Evolutionary conservation across 1,139 yeast genomes (phyloP).

Genomic region (Nadsonia commutata): DNA sequence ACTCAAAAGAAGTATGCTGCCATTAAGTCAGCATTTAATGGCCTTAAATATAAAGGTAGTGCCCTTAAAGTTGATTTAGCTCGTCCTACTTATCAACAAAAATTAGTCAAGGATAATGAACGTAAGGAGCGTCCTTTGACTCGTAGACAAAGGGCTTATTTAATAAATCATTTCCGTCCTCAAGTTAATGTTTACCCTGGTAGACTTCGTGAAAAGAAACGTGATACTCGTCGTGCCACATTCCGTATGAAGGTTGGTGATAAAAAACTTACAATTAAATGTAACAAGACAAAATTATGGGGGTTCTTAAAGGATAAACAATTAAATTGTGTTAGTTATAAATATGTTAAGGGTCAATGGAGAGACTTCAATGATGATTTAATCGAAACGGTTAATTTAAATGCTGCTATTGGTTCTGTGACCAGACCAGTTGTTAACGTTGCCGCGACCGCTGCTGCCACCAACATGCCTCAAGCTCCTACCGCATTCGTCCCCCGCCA

Average conservation of each 20-base stretch:
- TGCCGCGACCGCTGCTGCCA: slow-evolving; percentile 19
- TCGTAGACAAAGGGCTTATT: slow-evolving; percentile 24
- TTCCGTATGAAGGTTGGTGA: slow-evolving; percentile 52
- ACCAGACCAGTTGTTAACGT: slow-evolving; percentile 1
- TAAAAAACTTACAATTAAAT: slow-evolving; percentile 34
- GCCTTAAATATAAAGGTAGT: slow-evolving; percentile 62
- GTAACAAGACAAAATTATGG: slow-evolving; percentile 73
- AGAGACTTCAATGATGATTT: slow-evolving; percentile 69
- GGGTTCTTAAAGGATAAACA: slow-evolving; percentile 62
- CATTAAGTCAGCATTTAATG: slow-evolving; percentile 45
- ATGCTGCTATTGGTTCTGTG: slow-evolving; percentile 5
- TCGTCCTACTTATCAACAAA: slow-evolving; percentile 29
- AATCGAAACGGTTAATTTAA: slow-evolving; percentile 33
- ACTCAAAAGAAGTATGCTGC: slow-evolving; percentile 31
- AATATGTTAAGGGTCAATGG: slow-evolving; percentile 60
- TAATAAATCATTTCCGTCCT: not conserved
- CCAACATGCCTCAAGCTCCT: no score
- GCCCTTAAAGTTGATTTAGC: slow-evolving; percentile 41
- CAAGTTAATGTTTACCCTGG: slow-evolving; percentile 45
- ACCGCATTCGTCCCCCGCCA: slow-evolving; percentile 16
- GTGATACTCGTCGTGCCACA: slow-evolving; percentile 42
- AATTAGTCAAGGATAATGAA: slow-evolving; percentile 31
- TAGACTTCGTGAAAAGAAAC: slow-evolving; percentile 38
- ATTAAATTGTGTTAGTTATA: slow-evolving; percentile 45
- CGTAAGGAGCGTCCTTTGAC: slow-evolving; percentile 21